Evolutionary conservation across 352 stramenopile species (phyloP).

Genomic region (Globisporangium barbulae): DNA sequence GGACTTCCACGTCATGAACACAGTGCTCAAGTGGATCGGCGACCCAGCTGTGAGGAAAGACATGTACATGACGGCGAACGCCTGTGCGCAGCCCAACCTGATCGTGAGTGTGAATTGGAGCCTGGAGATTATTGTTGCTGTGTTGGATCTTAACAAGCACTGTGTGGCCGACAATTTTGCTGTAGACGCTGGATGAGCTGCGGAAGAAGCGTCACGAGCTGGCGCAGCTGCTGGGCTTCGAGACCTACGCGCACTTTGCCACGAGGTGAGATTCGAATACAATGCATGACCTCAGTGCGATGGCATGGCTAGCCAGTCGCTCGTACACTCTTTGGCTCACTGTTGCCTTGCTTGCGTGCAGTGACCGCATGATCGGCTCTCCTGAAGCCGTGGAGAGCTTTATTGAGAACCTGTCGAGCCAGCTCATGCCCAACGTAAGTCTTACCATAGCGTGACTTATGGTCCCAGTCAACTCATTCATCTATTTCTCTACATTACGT

Average conservation of each 20-base stretch:
- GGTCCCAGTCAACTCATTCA: not conserved
- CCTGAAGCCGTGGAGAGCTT: constrained; percentile 64
- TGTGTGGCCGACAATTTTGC: not conserved
- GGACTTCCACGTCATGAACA: constrained; percentile 88
- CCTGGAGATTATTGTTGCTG: not conserved
- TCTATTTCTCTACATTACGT: too few species aligned
- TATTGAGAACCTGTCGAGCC: constrained; percentile 52
- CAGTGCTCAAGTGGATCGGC: constrained; percentile 89
- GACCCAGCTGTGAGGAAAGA: constrained; percentile 76
- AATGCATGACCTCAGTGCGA: not conserved
- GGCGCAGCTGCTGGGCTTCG: constrained; percentile 86
- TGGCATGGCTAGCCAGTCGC: not conserved
- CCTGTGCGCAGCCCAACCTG: constrained; percentile 73
- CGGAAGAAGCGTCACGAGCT: constrained; percentile 84
- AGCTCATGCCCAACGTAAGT: constrained; percentile 71
- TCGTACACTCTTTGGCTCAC: not conserved
- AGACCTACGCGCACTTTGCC: constrained; percentile 87
- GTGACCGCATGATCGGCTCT: constrained; percentile 85
- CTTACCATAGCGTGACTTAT: not conserved
- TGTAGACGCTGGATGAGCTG: constrained; percentile 85
- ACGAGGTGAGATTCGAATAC: constrained; percentile 70
- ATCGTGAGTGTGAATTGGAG: not conserved
- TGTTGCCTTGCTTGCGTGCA: constrained; percentile 17
- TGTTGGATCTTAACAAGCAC: not conserved
- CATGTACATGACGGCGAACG: constrained; percentile 89